Conservation (phyloP, 805 yeast genomes). For the Saccharomycopsis sp. region DNA sequence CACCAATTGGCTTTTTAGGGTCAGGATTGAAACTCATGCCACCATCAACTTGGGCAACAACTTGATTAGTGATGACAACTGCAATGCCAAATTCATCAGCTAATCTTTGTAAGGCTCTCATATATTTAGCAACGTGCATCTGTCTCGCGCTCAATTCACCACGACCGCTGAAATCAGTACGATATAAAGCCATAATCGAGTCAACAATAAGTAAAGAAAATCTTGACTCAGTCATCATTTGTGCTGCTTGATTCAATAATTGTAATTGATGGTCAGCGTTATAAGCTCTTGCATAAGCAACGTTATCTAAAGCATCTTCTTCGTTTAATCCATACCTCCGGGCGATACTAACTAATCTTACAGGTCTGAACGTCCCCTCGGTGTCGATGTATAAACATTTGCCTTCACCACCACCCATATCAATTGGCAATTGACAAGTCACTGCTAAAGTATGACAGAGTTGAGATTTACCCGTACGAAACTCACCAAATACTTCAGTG, state of each 20-base stretch:
- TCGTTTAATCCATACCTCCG: slow-evolving; percentile 87
- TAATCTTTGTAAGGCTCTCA: slow-evolving; percentile 84
- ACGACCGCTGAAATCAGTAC: slow-evolving; percentile 93
- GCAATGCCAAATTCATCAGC: slow-evolving; percentile 99
- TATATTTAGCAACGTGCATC: slow-evolving; percentile 84
- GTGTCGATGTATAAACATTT: slow-evolving; percentile 94
- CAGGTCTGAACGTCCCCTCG: slow-evolving; percentile 95
- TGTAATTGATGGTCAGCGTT: slow-evolving; percentile 94
- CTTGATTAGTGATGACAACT: slow-evolving; percentile 92
- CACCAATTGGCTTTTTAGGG: slow-evolving; percentile 98
- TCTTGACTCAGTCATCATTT: slow-evolving; percentile 92
- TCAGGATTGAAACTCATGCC: slow-evolving; percentile 79
- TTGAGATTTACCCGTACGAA: slow-evolving; percentile 96
- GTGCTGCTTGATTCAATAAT: slow-evolving; percentile 81
- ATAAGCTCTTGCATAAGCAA: slow-evolving; percentile 95
- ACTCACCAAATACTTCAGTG: slow-evolving; percentile 95
- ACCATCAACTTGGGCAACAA: slow-evolving; percentile 96
- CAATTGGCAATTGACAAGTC: slow-evolving; percentile 92
- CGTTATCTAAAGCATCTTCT: slow-evolving; percentile 91
- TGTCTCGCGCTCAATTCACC: slow-evolving; percentile 95
- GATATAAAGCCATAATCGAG: slow-evolving; percentile 91
- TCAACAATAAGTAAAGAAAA: slow-evolving; percentile 90
- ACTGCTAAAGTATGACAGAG: slow-evolving; percentile 94
- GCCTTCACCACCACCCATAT: slow-evolving; percentile 98
- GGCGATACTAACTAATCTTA: slow-evolving; percentile 82